Evolutionary conservation across 345 rosid genomes (phyloP).

Genomic region (Turnera subulata): DNA sequence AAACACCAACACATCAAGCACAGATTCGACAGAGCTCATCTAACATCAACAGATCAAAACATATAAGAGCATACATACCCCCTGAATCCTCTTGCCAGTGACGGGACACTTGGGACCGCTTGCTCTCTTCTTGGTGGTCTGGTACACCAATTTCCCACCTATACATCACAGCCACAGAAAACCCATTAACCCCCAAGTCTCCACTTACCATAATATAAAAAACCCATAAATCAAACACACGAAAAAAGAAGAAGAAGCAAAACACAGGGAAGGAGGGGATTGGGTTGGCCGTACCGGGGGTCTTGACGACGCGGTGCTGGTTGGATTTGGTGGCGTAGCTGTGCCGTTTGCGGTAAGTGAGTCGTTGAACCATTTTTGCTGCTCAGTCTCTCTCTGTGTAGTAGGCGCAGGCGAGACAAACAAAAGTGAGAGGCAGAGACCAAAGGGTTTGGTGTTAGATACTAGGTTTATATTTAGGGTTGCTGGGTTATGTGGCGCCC

Average conservation of each 20-base stretch:
- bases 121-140: conserved; percentile 78
- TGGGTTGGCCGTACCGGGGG: conserved; percentile 52
- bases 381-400: too few species aligned
- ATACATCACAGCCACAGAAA: conserved; percentile 2
- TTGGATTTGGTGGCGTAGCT: conserved; percentile 95
- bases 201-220: not conserved
- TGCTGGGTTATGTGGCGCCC: not conserved
- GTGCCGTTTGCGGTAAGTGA: conserved; percentile 79
- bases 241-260: not conserved
- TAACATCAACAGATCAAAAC: not conserved
- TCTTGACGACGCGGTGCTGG: conserved; percentile 89
- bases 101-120: conserved; percentile 92
- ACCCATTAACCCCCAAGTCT: not conserved
- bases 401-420: not conserved
- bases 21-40: not conserved
- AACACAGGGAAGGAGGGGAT: too few species aligned
- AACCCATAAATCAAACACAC: not conserved
- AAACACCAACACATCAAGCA: not conserved
- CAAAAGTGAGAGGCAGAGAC: not conserved
- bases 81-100: conserved; percentile 90
- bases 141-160: conserved; percentile 93
- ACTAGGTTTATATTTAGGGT: not conserved
- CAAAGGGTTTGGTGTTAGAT: not conserved
- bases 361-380: conserved; percentile 82
- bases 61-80: conserved; percentile 44